Conservation (phyloP, 257 asterid species). For the Dorcoceras hygrometricum region DNA sequence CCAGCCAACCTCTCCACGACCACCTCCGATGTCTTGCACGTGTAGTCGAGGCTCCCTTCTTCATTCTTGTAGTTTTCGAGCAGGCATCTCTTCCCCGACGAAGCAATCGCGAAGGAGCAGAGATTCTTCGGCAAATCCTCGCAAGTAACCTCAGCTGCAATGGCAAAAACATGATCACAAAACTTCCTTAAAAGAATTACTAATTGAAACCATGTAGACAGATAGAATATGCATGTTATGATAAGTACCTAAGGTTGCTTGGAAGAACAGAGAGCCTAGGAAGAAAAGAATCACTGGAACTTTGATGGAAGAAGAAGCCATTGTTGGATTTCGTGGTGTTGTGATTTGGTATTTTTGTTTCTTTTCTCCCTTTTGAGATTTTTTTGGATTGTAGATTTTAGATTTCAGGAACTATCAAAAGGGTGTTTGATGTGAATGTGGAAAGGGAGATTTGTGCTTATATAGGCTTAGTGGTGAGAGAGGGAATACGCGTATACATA, state of each 20-base stretch:
- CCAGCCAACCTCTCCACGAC: slow-evolving; percentile 47
- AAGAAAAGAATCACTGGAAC: slow-evolving; percentile 38
- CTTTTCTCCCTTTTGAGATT: not conserved
- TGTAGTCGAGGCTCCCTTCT: slow-evolving; percentile 29
- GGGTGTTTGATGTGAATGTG: slow-evolving; percentile 21
- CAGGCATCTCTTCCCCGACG: slow-evolving; percentile 71
- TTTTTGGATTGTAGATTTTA: slow-evolving; percentile 5
- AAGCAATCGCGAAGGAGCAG: slow-evolving; percentile 59
- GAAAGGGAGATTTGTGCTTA: slow-evolving; percentile 22
- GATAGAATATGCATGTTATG: not conserved
- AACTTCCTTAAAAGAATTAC: not conserved
- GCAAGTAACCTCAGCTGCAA: slow-evolving; percentile 57
- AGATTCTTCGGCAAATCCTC: slow-evolving; percentile 47
- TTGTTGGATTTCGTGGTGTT: slow-evolving; percentile 18
- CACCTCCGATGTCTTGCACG: slow-evolving; percentile 69
- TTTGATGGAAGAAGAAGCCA: slow-evolving; percentile 49
- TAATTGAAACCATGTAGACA: too few species aligned
- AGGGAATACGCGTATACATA: not conserved
- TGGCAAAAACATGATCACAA: too few species aligned
- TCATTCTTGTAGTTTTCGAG: slow-evolving; percentile 46
- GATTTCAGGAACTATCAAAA: slow-evolving; percentile 3
- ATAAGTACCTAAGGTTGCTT: slow-evolving; percentile 40
- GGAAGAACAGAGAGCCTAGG: slow-evolving; percentile 35
- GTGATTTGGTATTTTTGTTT: not conserved
- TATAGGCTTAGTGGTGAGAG: not conserved